Evolutionary conservation across 2,329 filamentous ascomycete species (phyloP).

Genomic region (Calonectria pseudoturangicola): DNA sequence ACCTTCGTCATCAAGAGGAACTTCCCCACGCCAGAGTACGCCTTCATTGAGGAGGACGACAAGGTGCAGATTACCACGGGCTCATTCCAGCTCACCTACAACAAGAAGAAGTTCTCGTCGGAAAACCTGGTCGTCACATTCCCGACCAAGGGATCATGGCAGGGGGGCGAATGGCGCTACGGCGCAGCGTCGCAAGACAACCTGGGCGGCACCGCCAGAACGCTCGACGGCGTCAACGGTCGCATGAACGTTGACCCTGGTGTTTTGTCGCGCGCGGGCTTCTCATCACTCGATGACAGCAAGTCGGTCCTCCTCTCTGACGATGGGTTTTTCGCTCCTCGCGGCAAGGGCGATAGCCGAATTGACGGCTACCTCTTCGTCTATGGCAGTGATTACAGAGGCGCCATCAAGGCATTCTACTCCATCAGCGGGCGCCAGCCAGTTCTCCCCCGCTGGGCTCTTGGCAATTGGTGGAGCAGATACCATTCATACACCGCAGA

Average conservation of each 20-base stretch:
- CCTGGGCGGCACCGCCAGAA: constrained; percentile 70
- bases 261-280: constrained; percentile 70
- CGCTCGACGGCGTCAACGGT: constrained; percentile 72
- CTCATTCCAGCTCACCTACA: constrained; percentile 74
- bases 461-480: constrained; percentile 81
- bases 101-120: constrained; percentile 73
- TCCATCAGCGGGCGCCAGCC: constrained; percentile 74
- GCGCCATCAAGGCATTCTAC: constrained; percentile 73
- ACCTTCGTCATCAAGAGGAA: constrained; percentile 75
- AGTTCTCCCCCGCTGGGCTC: constrained; percentile 72
- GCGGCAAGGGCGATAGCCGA: constrained; percentile 66
- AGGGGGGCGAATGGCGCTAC: constrained; percentile 67
- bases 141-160: constrained; percentile 62
- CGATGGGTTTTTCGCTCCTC: constrained; percentile 70
- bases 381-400: constrained; percentile 74
- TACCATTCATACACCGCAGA: constrained; percentile 75
- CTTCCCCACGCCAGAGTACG: constrained; percentile 66
- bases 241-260: constrained; percentile 69
- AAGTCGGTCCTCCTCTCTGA: constrained; percentile 74
- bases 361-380: constrained; percentile 77
- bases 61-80: constrained; percentile 73
- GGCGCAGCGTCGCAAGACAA: constrained; percentile 63
- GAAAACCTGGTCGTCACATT: constrained; percentile 68
- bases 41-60: constrained; percentile 66
- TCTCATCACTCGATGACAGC: constrained; percentile 72